Base-by-base conservation (phyloP, 1,284 basidiomycete species). In the Wallemia hederae region DNA sequence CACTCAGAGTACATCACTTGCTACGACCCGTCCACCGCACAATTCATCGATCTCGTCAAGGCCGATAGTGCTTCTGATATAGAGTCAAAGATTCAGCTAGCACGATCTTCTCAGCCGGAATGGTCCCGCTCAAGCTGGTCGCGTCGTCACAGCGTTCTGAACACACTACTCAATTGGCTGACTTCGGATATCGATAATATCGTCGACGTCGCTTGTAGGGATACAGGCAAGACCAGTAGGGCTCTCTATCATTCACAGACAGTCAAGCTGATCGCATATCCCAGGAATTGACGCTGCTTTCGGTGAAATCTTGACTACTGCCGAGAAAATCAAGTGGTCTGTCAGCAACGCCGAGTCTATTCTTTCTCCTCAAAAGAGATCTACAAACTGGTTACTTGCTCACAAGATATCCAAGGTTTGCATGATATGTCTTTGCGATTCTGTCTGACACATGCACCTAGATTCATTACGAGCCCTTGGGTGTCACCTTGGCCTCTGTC, bases 141-240 rank as follows among this genome's bases (percentile, higher is more conserved):
- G 5, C 39, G 39, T n/a, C 5, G 39, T 11, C 22, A 15, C 14
- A 49, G 81, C 63, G 80, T 96, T 39, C 74, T 97, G 65, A 75
- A 85, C 31, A 91, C 84, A 65, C 70, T 98, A 65, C 77, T 87
- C 65, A 82, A 83, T 63, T 98, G 92, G 91, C 75, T 92, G 15
- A 79, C 92, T 27, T 79, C 82, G 64, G 87, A 92, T 66, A 80
- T 89, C 72, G 83, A 91, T 62, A 72, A 73, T 24, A 87, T 90
- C 66, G 86, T 86, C 5, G 76, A 81, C 58, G 84, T 94, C n/a
- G 88, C 88, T 31, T 88, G 85, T 67, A 76, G 91, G 33, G 92
- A 98, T 70, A 90, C 89, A 0, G 92, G 92, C 62, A 98, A 97
- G 75, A 97, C 92, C 29, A 75, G 89, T 89, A 9, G 7, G 49